Base-by-base conservation (phyloP, 352 stramenopile species). In the Halophytophthora polymorphica region DNA sequence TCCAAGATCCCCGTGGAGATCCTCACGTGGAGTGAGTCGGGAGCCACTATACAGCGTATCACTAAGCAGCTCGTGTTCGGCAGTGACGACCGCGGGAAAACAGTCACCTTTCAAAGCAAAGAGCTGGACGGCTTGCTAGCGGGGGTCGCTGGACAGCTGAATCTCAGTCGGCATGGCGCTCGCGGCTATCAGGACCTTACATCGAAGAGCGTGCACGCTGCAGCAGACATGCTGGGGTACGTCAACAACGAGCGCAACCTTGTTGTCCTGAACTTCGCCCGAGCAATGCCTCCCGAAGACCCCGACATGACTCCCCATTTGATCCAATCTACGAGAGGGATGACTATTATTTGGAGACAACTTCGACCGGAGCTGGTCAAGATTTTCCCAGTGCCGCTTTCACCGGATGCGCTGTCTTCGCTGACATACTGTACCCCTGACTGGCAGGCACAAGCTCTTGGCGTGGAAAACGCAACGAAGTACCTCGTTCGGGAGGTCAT, bases 261-360 rank as follows among this genome's bases (percentile, higher is more conserved):
- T 56, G 82, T 68, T 6, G 45, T 97, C 4, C 36, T 95, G 2
- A 87, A 96, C 34, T 98, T 96, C 58, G 75, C 82, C 6, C 65
- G 88, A 8, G 70, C 69, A 2, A 95, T 97, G 67, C 92, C 92
- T 2, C 70, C 77, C 5, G 91, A 98, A 74, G 84, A 96, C 52
- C 87, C 90, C 0, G 71, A 83, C 28, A 50, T 76, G 7, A 96
- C 88, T 1, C 50, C 21, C 11, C 88, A 97, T 46, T 55, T 98
- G 15, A 46, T 75, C 28, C 52, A 68, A 23, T 90, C 86, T 4
- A 88, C 88, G 3, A 64, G 91, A 6, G 82, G 84, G 2, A 88
- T 97, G 71, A 91, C 69, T 41, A 96, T 98, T 17, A 61, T 98
- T n/a, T 98, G 90, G 88, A 73, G 92, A 1, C 83, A 95, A 50